Evolutionary conservation across 1,284 basidiomycete species (phyloP).

Genomic region (Cutaneotrichosporon dermatis): DNA sequence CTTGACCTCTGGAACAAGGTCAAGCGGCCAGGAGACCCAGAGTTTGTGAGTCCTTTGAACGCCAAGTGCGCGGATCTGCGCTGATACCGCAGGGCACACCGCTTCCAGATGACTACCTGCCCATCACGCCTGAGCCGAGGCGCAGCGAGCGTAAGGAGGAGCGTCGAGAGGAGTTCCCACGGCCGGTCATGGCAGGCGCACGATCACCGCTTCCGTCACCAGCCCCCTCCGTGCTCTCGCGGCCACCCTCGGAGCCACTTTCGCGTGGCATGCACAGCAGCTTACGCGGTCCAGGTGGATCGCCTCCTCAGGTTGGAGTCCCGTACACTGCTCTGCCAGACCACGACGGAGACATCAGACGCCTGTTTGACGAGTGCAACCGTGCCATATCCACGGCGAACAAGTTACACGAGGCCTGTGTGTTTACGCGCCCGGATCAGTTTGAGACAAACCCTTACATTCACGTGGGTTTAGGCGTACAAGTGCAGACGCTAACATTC

Average conservation of each 20-base stretch:
- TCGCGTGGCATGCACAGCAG: neutral
- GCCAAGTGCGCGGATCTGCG: neutral
- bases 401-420: constrained; percentile 37
- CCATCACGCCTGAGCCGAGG: constrained; percentile 1
- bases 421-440: constrained; percentile 36
- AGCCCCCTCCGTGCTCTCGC: constrained; percentile 6
- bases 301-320: constrained; percentile 17
- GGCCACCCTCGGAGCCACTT: constrained; percentile 7
- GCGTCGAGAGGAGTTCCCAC: neutral
- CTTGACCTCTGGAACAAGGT: constrained; percentile 44
- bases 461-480: constrained; percentile 25
- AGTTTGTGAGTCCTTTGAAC: constrained; percentile 29
- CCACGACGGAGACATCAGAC: constrained; percentile 37
- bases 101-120: constrained; percentile 30
- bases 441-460: constrained; percentile 36
- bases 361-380: constrained; percentile 39
- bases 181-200: neutral
- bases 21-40: constrained; percentile 42
- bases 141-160: constrained; percentile 2
- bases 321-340: constrained; percentile 33
- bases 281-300: neutral
- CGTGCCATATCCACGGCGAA: constrained; percentile 39
- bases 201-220: constrained; percentile 6
- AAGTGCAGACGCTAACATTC: neutral
- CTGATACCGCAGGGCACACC: constrained; percentile 33